Evolutionary conservation across 192 early-diverging fungal genomes (phyloP).

Genomic region (Backusella circina): DNA sequence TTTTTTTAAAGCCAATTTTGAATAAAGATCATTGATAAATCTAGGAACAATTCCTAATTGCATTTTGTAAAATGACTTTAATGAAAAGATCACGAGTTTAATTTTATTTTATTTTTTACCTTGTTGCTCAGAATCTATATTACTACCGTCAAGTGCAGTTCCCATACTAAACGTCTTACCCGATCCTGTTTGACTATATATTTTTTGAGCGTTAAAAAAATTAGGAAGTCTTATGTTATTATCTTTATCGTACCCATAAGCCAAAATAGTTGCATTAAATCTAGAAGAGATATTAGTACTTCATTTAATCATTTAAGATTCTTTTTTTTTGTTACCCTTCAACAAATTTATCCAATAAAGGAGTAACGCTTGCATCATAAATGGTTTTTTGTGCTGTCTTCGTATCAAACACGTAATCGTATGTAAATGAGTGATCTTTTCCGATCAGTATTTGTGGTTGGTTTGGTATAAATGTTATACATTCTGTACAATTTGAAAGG

Average conservation of each 20-base stretch:
- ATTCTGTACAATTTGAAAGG: constrained; percentile 57
- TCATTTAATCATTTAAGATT: background rate
- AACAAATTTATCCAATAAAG: constrained; percentile 61
- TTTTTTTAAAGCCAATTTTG: constrained; percentile 27
- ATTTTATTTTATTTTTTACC: constrained; percentile 1
- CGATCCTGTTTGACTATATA: constrained; percentile 74
- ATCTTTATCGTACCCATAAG: constrained; percentile 5
- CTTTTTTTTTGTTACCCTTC: constrained; percentile 60
- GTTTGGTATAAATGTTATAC: constrained; percentile 50
- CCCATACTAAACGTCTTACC: constrained; percentile 97
- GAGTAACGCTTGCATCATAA: constrained; percentile 53
- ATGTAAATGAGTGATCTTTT: constrained; percentile 60
- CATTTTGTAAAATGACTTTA: constrained; percentile 31
- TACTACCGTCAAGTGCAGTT: constrained; percentile 50
- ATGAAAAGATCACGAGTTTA: constrained; percentile 40
- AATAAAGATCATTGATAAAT: constrained; percentile 58
- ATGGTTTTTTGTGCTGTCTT: constrained; percentile 51
- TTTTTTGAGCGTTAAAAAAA: constrained; percentile 53
- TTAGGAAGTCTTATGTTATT: constrained; percentile 28
- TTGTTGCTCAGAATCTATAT: constrained; percentile 5
- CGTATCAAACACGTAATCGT: constrained; percentile 64
- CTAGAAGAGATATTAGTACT: constrained; percentile 28
- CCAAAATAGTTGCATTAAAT: constrained; percentile 84
- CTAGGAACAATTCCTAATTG: constrained; percentile 66
- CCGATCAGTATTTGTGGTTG: constrained; percentile 62